Conservation (phyloP, 2,329 filamentous ascomycete genomes). For the Elsinoe fawcettii region DNA sequence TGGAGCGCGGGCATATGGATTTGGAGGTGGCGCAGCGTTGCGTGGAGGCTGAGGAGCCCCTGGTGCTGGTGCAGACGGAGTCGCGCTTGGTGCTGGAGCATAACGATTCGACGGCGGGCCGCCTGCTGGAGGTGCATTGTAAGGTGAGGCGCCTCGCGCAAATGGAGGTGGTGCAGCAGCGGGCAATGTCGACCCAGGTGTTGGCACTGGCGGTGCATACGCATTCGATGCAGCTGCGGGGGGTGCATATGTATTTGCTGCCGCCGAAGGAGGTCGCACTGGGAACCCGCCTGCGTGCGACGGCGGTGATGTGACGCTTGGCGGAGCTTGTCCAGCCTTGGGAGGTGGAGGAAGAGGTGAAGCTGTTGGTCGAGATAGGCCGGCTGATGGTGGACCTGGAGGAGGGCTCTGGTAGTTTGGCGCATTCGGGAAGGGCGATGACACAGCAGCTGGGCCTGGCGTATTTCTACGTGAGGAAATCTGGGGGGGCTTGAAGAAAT, state of each 20-base stretch:
- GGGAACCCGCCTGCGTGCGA: slow-evolving; percentile 40
- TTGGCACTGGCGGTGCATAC: slow-evolving; percentile 30
- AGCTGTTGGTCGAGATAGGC: slow-evolving; percentile 52
- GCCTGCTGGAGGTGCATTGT: slow-evolving; percentile 65
- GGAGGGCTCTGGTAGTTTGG: slow-evolving; percentile 44
- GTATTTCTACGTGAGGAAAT: slow-evolving; percentile 61
- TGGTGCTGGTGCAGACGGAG: slow-evolving; percentile 36
- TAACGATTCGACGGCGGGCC: slow-evolving; percentile 69
- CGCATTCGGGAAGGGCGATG: slow-evolving; percentile 66
- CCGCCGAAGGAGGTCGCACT: slow-evolving; percentile 44
- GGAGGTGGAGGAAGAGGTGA: slow-evolving; percentile 76
- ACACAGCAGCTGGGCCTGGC: slow-evolving; percentile 58
- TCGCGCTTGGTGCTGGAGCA: slow-evolving; percentile 55
- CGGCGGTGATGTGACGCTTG: slow-evolving; percentile 63
- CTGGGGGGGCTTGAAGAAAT: slow-evolving; percentile 58
- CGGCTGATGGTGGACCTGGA: slow-evolving; percentile 48
- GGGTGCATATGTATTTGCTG: slow-evolving; percentile 59
- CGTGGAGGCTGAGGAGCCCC: slow-evolving; percentile 33
- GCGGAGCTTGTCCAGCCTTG: slow-evolving; percentile 63
- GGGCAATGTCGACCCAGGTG: slow-evolving; percentile 37
- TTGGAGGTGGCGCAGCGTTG: slow-evolving; percentile 39
- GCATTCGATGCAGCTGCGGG: slow-evolving; percentile 31
- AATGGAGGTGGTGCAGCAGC: slow-evolving; percentile 50
- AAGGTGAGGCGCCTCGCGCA: slow-evolving; percentile 72
- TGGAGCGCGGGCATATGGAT: slow-evolving; percentile 33